phyloP scores from a whole-genome alignment of 805 yeast genomes.

The Debaryomyces castellii region DNA sequence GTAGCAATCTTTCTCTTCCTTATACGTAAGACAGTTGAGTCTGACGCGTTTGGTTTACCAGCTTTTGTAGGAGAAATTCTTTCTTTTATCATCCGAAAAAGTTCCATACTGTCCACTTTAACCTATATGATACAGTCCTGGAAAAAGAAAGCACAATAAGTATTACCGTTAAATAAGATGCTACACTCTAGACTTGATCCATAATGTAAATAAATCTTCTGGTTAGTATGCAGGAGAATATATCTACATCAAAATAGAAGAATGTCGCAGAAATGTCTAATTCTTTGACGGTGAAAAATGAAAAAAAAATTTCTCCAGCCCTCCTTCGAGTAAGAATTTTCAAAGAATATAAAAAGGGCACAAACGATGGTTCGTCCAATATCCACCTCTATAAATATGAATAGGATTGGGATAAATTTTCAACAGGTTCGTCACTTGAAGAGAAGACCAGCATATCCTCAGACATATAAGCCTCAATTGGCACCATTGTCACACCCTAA shows the following conservation, averaged over 20 bases:
- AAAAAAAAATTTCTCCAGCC: not conserved
- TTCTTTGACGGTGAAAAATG: not conserved
- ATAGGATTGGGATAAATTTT: constrained; percentile 6
- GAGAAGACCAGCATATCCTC: constrained; percentile 35
- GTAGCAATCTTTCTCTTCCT: constrained; percentile 8
- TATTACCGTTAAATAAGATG: not conserved
- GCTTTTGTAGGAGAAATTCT: constrained; percentile 20
- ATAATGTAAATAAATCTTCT: not conserved
- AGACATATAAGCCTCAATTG: constrained; percentile 27
- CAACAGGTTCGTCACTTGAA: constrained; percentile 22
- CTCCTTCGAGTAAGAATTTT: not conserved
- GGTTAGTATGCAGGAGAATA: not conserved
- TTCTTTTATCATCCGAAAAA: constrained; percentile 21
- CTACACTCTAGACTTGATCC: no score
- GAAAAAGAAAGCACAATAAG: not conserved
- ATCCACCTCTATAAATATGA: constrained; percentile 2
- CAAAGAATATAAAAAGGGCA: not conserved
- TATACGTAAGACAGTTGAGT: constrained; percentile 6
- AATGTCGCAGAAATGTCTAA: not conserved
- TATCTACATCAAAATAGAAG: not conserved
- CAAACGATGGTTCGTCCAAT: constrained; percentile 3
- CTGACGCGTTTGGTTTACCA: constrained; percentile 8
- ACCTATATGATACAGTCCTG: not conserved
- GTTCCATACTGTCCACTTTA: constrained; percentile 1
- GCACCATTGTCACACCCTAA: constrained; percentile 31